Conservation (phyloP, 768 basidiomycete species). For the Kwoniella pini region DNA sequence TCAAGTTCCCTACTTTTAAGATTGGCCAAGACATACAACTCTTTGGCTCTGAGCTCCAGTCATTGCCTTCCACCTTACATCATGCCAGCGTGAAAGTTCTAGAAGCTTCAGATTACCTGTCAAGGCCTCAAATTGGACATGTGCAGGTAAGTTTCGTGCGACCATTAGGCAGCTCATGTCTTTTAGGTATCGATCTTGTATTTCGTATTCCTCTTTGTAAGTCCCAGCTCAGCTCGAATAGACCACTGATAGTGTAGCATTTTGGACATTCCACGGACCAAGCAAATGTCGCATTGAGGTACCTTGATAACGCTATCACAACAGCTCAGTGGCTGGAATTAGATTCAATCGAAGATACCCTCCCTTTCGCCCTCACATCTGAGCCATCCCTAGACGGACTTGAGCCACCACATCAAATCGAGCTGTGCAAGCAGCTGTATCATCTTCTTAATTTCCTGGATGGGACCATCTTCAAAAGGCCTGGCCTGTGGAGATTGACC, state of each 20-base stretch:
- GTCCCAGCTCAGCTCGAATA: background rate
- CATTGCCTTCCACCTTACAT: slow-evolving; percentile 8
- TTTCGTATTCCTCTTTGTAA: slow-evolving; percentile 25
- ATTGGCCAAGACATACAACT: background rate
- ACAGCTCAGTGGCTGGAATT: slow-evolving; percentile 21
- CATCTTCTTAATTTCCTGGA: slow-evolving; percentile 24
- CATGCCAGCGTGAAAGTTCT: slow-evolving; percentile 18
- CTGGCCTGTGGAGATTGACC: slow-evolving; percentile 20
- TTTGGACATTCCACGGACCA: slow-evolving; percentile 18
- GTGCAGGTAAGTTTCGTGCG: slow-evolving; percentile 18
- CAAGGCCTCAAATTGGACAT: slow-evolving; percentile 22
- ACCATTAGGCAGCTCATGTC: background rate
- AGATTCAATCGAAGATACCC: background rate
- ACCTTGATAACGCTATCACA: slow-evolving; percentile 20
- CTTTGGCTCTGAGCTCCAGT: background rate
- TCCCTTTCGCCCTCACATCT: background rate
- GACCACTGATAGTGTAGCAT: slow-evolving; percentile 13
- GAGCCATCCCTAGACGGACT: slow-evolving; percentile 7
- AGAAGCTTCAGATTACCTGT: slow-evolving; percentile 9
- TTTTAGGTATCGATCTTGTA: slow-evolving; percentile 19
- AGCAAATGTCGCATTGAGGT: slow-evolving; percentile 18
- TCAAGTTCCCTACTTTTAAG: slow-evolving; percentile 7
- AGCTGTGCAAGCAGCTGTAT: slow-evolving; percentile 18
- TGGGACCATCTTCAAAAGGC: slow-evolving; percentile 14
- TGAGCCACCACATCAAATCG: background rate